Base-by-base conservation (phyloP, 306 rosid genomes). In the Prinsepia uniflora region DNA sequence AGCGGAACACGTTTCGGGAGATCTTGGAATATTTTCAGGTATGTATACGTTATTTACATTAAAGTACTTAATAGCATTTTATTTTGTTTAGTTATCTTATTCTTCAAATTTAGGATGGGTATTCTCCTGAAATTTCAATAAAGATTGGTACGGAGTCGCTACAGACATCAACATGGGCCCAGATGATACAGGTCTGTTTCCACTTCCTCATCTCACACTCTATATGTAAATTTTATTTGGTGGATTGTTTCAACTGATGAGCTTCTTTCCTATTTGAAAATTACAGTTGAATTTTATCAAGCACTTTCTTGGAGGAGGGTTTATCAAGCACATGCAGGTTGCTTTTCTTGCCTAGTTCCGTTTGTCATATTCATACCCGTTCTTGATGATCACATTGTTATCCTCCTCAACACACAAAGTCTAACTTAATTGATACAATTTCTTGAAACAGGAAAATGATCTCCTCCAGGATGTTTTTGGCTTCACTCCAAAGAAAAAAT, bases 281-380 rank as follows among this genome's bases (percentile, higher is more conserved):
- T 43, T 9, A 73, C 92, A 94, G 97, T 56, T 94, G 80, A 94
- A 94, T 77, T 91, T 84, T 76, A 57, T 94, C 74, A 94, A 87
- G 86, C 96, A 54, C 75, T 90, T 90, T 49, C 90, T 90, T 76
- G 97, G 96, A 59, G 97, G 96, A 78, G 98, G 98, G 34, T 94
- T 94, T 70, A 68, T 86, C 53, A 94, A 87, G 84, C 97, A 94
- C 81, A 86, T 94, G 96, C 98, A 87, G 98, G 98, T 94, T 64
- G 71, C 83, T 67, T 71, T 68, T 54, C 64, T 70, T 18, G 5
- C 53, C 20, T 17, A 8, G 34, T 3, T 36, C 61, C 59, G 17
- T 36, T 57, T 15, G 6, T n/a, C 10, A 45, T 18, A 19, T 40
- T 12, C 50, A 41, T 53, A 36, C 50, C 12, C 49, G 19, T 50